These are phyloP conservation scores for Lenwebbia sp. DNA, from an alignment of 345 rosid species.

Conservation along the genomic window DNA sequence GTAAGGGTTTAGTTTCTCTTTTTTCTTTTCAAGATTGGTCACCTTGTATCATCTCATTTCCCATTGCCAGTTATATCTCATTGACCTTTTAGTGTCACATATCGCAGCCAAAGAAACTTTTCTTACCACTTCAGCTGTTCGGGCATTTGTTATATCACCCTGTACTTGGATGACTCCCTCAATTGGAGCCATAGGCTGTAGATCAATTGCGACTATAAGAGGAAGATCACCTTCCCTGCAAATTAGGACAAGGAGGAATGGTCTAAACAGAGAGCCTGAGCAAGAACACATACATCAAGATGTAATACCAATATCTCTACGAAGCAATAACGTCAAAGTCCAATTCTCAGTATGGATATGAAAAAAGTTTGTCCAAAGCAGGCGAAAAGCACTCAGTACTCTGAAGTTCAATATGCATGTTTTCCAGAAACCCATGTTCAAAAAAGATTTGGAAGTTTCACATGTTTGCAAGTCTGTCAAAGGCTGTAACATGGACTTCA, in stretches of 20 bases:
- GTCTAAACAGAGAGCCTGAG: background rate
- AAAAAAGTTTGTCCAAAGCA: background rate
- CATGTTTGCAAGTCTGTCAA: background rate
- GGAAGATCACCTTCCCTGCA: conserved; percentile 61
- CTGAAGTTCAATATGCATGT: too few relatives aligned
- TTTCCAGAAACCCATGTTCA: background rate
- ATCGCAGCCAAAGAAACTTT: background rate
- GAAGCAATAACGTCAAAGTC: background rate
- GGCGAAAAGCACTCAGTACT: background rate
- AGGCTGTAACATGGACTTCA: background rate
- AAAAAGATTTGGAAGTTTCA: background rate
- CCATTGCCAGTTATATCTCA: background rate
- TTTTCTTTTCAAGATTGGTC: background rate
- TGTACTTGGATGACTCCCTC: conserved; percentile 97
- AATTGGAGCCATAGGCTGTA: conserved; percentile 97
- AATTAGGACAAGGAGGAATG: background rate
- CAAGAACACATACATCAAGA: background rate
- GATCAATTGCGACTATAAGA: conserved; percentile 88
- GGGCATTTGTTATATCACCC: conserved; percentile 90
- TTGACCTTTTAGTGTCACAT: background rate
- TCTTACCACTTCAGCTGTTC: conserved; percentile 84
- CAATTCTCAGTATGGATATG: background rate
- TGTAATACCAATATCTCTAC: background rate
- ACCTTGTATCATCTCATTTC: background rate
- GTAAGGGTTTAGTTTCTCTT: background rate